A percentile compares a stretch with the other conserved stretches of the same genome.
Conservation (phyloP, 176 grass and related monocot genomes). For the Tuctoria greenei region DNA sequence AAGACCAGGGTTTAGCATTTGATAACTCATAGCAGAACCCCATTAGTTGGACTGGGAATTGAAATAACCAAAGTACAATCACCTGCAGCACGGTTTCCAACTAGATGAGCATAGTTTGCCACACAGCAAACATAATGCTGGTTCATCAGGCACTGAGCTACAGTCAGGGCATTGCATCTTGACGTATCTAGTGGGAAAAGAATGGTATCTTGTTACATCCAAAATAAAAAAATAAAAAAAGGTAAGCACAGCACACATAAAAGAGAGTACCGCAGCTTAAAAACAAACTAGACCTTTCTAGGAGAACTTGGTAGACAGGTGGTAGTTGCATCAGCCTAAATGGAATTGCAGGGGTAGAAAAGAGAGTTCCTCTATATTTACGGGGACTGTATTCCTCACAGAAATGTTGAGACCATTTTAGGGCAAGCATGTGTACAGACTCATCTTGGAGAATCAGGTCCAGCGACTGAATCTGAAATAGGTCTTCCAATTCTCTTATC, state of each 20-base stretch:
- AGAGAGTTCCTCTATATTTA: conserved; percentile 53
- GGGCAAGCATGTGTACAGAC: conserved; percentile 51
- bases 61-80: conserved; percentile 20
- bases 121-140: conserved; percentile 89
- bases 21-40: conserved; percentile 26
- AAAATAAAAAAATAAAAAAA: too few species aligned
- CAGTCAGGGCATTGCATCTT: conserved; percentile 84
- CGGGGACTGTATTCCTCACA: conserved; percentile 58
- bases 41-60: background rate
- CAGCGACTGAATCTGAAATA: conserved; percentile 73
- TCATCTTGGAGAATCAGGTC: conserved; percentile 78
- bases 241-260: too few species aligned
- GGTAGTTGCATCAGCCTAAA: conserved; percentile 95
- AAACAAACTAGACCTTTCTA: conserved; percentile 41
- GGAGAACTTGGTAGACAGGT: conserved; percentile 82
- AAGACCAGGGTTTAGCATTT: conserved; percentile 18
- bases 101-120: conserved; percentile 82
- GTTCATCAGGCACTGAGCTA: conserved; percentile 77
- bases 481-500: conserved; percentile 72
- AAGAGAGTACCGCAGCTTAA: conserved; percentile 21
- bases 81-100: conserved; percentile 97
- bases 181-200: conserved; percentile 57
- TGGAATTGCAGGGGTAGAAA: conserved; percentile 68
- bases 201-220: conserved; percentile 1
- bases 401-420: conserved; percentile 94